Conservation (phyloP, 2,329 filamentous ascomycete species). For the Biscogniauxia mediterranea region DNA sequence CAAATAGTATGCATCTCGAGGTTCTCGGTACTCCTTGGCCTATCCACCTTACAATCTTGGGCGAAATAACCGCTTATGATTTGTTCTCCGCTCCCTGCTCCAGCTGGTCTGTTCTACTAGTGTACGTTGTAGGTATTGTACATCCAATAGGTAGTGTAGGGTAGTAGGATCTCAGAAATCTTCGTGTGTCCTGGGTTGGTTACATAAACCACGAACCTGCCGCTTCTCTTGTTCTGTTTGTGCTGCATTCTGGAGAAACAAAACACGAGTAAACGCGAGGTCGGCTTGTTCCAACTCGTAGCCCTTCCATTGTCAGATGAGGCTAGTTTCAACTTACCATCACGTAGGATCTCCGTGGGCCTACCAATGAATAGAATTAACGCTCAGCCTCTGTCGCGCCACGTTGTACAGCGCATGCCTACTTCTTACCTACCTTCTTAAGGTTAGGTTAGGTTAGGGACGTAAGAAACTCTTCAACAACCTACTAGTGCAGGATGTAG, state of each 20-base stretch:
- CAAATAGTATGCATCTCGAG: conserved; percentile 1
- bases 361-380: neutral
- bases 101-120: neutral
- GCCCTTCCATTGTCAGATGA: neutral
- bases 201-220: neutral
- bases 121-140: no score
- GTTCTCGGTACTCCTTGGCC: conserved; percentile 10
- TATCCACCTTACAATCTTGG: conserved; percentile 21
- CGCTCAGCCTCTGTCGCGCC: neutral
- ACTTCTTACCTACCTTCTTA: no score
- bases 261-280: neutral
- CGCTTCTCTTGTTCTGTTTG: neutral
- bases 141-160: no score
- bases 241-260: neutral
- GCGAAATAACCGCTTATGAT: conserved; percentile 17
- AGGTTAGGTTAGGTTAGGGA: no score
- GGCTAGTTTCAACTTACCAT: no score
- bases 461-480: no score
- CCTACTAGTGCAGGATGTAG: no score
- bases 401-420: neutral
- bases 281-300: neutral
- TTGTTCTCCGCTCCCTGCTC: conserved; percentile 1
- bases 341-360: no score
- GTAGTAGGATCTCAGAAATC: no score
- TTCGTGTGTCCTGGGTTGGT: no score